Percentiles rank a stretch among this genome's conserved stretches.
Evolutionary conservation across 2,329 filamentous ascomycete genomes (phyloP).

Genomic region (Fusarium succisae): DNA sequence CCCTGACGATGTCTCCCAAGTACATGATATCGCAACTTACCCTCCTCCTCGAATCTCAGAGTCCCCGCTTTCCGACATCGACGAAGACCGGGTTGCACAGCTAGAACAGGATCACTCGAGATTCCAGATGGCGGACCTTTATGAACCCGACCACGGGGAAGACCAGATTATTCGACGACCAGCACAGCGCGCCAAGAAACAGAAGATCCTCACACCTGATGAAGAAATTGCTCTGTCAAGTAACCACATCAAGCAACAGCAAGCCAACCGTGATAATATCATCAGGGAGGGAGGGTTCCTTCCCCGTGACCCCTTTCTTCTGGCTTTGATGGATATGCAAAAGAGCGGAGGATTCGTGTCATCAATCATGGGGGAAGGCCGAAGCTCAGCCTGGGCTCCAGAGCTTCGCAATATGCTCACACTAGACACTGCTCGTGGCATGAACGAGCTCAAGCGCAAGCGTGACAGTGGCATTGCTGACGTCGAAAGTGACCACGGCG

Average conservation of each 20-base stretch:
- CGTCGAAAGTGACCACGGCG: constrained; percentile 72
- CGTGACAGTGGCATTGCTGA: constrained; percentile 88
- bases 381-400: constrained; percentile 84
- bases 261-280: constrained; percentile 86
- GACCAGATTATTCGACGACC: constrained; percentile 71
- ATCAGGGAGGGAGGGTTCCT: constrained; percentile 84
- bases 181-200: constrained; percentile 77
- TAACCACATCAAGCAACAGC: constrained; percentile 84
- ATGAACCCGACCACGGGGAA: constrained; percentile 67
- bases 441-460: constrained; percentile 90
- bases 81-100: constrained; percentile 68
- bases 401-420: constrained; percentile 94
- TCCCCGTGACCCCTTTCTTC: constrained; percentile 84
- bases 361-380: constrained; percentile 83
- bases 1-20: constrained; percentile 66
- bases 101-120: constrained; percentile 67
- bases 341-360: constrained; percentile 90
- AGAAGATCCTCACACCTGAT: constrained; percentile 86
- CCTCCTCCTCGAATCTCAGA: constrained; percentile 72
- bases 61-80: constrained; percentile 75
- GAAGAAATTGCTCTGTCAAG: constrained; percentile 79
- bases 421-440: constrained; percentile 78
- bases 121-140: constrained; percentile 65
- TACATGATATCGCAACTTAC: constrained; percentile 60
- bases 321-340: constrained; percentile 91